Base-by-base conservation (phyloP, 139 green algal genomes). In the Gonium pectorale region DNA sequence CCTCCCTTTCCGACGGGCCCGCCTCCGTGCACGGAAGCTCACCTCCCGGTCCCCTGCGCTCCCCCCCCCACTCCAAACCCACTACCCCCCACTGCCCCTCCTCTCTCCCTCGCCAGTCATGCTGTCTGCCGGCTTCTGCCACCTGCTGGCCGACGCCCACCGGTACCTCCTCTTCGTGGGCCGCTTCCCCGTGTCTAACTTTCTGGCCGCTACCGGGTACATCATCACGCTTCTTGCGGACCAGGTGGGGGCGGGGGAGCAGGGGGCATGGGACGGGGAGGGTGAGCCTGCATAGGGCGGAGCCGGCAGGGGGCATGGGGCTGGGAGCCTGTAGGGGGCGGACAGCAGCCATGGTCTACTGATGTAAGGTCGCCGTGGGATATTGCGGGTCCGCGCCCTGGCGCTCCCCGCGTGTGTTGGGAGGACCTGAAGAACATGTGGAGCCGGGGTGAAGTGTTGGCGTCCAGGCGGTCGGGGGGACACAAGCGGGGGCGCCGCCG, bases 91-190 rank as follows among this genome's bases (percentile, higher is more conserved):
- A 7, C 59, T 27, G 59, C 9, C 59, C 31, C 26, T 29, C 37
- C 66, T 72, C 15, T 13, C 66, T 26, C 22, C 38, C n/a, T 43
- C 60, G 62, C 75, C 87, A 89, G 94, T 96, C 1, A 97, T 97
- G 94, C 84, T 97, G 19, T 94, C 90, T 6, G 94, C 94, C 0
- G 94, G 94, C 2, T 95, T 96, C 37, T 95, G 92, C 67, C 94
- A 96, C 86, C 80, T 96, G 59, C 83, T 96, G 79, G 87, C 87
- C 0, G 89, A 93, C 51, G 67, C 85, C 1, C 78, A 91, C 37
- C 74, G 80, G 13, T 29, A 79, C 73, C 51, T 92, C 3, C 60
- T 86, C 11, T 92, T 92, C 43, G 43, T 90, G 11, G 89, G 89
- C 24, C 56, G 83, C 22, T 92, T 90, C 41, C 86, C 86, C 1